phyloP scores from a whole-genome alignment of 305 asterid genomes.

The Stenogyne calaminthoides region DNA sequence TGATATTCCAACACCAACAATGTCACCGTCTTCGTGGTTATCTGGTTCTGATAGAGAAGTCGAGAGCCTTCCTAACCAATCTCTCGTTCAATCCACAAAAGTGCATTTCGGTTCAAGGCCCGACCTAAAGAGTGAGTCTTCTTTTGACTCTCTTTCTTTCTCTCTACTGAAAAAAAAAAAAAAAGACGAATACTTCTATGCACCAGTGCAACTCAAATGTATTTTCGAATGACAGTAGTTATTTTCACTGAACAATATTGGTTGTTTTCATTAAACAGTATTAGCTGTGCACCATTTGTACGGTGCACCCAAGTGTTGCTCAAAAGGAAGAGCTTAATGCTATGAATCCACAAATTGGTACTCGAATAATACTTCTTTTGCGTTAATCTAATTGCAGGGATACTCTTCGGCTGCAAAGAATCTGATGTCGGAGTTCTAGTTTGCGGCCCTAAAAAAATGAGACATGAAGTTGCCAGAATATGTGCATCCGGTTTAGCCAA shows the following conservation, averaged over 20 bases:
- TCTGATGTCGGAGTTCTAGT: conserved; percentile 54
- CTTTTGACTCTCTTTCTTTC: not conserved
- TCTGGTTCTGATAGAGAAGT: conserved; percentile 43
- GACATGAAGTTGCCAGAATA: conserved; percentile 53
- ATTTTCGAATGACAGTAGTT: too few relatives aligned
- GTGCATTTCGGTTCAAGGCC: conserved; percentile 58
- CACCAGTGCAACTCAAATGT: too few relatives aligned
- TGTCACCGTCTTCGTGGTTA: conserved; percentile 21
- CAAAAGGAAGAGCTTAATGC: not conserved
- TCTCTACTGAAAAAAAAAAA: not conserved
- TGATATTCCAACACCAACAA: conserved; percentile 27
- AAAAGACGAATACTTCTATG: too few relatives aligned
- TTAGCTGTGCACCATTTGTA: too few relatives aligned
- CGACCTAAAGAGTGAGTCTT: conserved; percentile 57
- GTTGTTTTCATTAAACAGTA: too few relatives aligned
- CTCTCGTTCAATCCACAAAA: conserved; percentile 54
- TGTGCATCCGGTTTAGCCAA: conserved; percentile 46
- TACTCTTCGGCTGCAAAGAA: conserved; percentile 46
- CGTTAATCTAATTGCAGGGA: conserved; percentile 36
- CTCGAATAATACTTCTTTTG: not conserved
- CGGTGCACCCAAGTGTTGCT: too few relatives aligned
- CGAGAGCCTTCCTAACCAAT: conserved; percentile 62
- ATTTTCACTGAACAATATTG: too few relatives aligned
- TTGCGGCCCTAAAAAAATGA: conserved; percentile 48
- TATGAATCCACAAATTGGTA: not conserved